phyloP scores from a whole-genome alignment of 768 basidiomycete species.

The Peribolospora baueri region DNA sequence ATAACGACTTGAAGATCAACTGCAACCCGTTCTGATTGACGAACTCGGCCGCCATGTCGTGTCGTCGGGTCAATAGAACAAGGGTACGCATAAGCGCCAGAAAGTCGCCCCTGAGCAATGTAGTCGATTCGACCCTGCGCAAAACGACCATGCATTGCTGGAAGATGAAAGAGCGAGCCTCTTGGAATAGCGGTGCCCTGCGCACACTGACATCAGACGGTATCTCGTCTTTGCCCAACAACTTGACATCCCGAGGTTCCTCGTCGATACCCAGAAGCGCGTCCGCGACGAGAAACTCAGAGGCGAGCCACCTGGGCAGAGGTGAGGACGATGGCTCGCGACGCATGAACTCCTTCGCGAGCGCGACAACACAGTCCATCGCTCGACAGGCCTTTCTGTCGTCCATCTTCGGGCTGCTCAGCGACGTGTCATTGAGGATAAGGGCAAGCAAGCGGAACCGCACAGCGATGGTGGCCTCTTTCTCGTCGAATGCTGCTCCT shows the following conservation, averaged over 20 bases:
- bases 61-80: constrained; percentile 57
- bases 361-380: constrained; percentile 8
- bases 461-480: constrained; percentile 49
- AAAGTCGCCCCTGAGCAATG: constrained; percentile 36
- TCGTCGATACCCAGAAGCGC: constrained; percentile 52
- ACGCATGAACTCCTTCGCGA: constrained; percentile 4
- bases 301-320: constrained; percentile 65
- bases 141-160: constrained; percentile 54
- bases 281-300: constrained; percentile 64
- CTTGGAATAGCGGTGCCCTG: constrained; percentile 27
- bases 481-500: constrained; percentile 12
- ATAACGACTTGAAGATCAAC: constrained; percentile 40
- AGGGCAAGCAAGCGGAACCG: constrained; percentile 67
- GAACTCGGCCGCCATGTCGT: constrained; percentile 38
- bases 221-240: constrained; percentile 51
- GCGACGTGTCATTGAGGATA: constrained; percentile 48
- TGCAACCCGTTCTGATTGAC: constrained; percentile 39
- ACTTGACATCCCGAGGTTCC: constrained; percentile 36
- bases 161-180: constrained; percentile 43
- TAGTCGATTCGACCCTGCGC: constrained; percentile 34
- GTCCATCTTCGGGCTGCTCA: constrained; percentile 8
- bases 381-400: not conserved
- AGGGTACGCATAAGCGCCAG: constrained; percentile 58
- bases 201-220: constrained; percentile 18
- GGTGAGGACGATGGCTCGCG: constrained; percentile 15